Conservation (phyloP, 768 basidiomycete species). For the Phanerochaete carnosa region DNA sequence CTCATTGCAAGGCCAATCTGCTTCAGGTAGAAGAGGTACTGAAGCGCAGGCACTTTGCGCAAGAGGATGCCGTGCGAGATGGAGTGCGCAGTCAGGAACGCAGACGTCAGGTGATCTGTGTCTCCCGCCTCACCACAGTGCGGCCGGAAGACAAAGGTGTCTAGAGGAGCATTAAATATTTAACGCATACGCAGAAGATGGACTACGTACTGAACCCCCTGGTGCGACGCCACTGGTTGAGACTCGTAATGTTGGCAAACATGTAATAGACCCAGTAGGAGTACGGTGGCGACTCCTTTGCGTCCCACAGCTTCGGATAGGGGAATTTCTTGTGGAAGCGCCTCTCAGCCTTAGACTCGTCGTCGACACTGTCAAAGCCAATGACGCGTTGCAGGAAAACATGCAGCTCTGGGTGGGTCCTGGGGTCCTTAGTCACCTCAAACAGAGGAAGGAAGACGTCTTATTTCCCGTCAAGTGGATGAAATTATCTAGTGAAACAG, state of each 20-base stretch:
- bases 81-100: conserved; percentile 94
- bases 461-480: conserved; percentile 26
- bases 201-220: conserved; percentile 83
- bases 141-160: conserved; percentile 94
- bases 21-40: conserved; percentile 96
- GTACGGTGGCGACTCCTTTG: conserved; percentile 87
- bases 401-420: conserved; percentile 89
- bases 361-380: conserved; percentile 98
- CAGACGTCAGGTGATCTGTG: conserved; percentile 93
- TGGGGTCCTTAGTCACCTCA: conserved; percentile 92
- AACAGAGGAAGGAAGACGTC: conserved; percentile 93
- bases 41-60: conserved; percentile 94
- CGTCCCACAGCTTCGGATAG: conserved; percentile 87
- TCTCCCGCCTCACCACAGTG: conserved; percentile 99
- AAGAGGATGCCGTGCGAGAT: conserved; percentile 99
- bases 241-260: conserved; percentile 92
- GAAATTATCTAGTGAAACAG: neutral
- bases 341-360: conserved; percentile 92
- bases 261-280: conserved; percentile 92
- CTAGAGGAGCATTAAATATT: conserved; percentile 36
- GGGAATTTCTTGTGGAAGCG: conserved; percentile 93
- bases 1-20: conserved; percentile 99
- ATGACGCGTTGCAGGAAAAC: conserved; percentile 92
- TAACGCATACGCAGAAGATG: neutral
- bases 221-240: conserved; percentile 87